Evolutionary conservation across 176 grass and related monocot species (phyloP), one percentile per base, ranked within the genome.

Genomic region (Ananas comosus): DNA sequence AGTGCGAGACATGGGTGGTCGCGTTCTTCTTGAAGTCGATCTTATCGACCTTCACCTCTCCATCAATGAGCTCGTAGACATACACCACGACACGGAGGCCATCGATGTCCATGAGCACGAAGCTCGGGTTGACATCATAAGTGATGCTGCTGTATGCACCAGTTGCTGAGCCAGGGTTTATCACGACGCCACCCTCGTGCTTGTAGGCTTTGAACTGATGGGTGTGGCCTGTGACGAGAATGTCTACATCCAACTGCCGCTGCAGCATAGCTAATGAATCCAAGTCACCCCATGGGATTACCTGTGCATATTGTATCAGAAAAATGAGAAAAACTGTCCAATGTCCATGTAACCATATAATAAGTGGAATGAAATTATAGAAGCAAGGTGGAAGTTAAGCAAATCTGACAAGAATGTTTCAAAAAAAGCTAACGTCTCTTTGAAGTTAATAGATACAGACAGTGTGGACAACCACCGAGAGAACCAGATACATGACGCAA

Each of bases 151-250:
- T 94, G 69, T 86, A 82, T 13, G 90, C 95, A 23, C 95, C 90
- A 1, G 95, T 99, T 48, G 87, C 95, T 0, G 90, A 94, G 8
- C 95, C 90, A 0, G 95, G 95, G 78, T 99, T 99, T 77, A 99
- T 94, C 58, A 99, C 90, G 0, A 99, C 90, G 48, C 95, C 87
- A 0, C 95, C 90, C 82, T 94, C 95, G 12, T 94, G 90, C 85
- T 99, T 99, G 87, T 94, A 99, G 4, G 95, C 95, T 64, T 99
- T 94, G 72, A 99, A 94, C 80, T 91, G 95, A 78, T 88, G 87
- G 33, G 82, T 99, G 72, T 99, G 95, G 79, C 95, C 95, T 0
- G 87, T 94, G 71, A 99, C 95, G 49, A 99, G 90, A 81, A 99
- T 94, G 80, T 99, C 95, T 65, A 99, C 95, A 27, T 94, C 95